A percentile compares a stretch with the other conserved stretches of the same genome.
These are phyloP conservation scores for Dispira parvispora DNA, from an alignment of 192 early-diverging fungal genomes.

Conservation along the genomic window DNA sequence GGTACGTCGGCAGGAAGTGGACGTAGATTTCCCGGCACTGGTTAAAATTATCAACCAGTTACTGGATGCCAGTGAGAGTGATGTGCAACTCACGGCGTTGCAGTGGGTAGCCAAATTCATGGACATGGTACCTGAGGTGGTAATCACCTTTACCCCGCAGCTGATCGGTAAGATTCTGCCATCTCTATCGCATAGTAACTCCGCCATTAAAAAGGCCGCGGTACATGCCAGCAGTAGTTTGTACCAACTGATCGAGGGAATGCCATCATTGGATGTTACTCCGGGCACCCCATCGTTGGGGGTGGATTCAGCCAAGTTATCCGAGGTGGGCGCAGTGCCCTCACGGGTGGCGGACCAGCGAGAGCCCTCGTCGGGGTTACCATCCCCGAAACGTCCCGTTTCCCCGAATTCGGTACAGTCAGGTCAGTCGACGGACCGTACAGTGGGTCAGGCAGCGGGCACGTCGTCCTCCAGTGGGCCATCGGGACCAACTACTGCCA, in stretches of 20 bases:
- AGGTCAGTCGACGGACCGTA: neutral
- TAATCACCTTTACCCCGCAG: conserved; percentile 65
- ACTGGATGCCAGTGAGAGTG: conserved; percentile 49
- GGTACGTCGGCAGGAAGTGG: conserved; percentile 59
- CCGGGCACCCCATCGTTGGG: neutral
- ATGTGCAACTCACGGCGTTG: conserved; percentile 83
- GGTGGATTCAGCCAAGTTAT: neutral
- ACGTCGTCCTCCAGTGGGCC: neutral
- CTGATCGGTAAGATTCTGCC: conserved; percentile 77
- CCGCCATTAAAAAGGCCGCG: conserved; percentile 51
- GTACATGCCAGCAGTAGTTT: conserved; percentile 67
- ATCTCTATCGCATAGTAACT: conserved; percentile 58
- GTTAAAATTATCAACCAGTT: conserved; percentile 73
- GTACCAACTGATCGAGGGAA: conserved; percentile 56
- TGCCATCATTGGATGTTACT: conserved; percentile 6
- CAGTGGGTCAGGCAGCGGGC: neutral
- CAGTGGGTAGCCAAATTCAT: conserved; percentile 89
- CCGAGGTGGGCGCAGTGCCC: neutral
- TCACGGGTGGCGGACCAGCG: neutral
- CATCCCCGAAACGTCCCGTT: neutral
- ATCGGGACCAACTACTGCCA: neutral
- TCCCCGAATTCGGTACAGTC: neutral
- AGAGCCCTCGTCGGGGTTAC: neutral
- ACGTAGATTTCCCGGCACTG: conserved; percentile 70
- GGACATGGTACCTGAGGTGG: conserved; percentile 56